Base-by-base conservation (phyloP, 164 flowering plant species). In the Stephania yunnanensis region DNA sequence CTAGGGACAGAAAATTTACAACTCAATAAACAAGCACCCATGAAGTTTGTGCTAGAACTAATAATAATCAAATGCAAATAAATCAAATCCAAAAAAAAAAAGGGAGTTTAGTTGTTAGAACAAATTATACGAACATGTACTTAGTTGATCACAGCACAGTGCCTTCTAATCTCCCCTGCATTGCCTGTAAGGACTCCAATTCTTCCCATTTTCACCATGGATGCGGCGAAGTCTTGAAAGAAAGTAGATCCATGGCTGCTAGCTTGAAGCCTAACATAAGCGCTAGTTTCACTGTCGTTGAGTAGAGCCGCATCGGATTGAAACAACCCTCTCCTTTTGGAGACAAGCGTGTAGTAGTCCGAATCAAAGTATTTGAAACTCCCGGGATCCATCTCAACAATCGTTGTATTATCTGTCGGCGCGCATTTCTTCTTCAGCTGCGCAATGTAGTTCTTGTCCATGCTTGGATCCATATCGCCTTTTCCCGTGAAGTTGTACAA, bases 401-500 rank as follows among this genome's bases (percentile, higher is more conserved):
- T 12, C 2, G 85, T 46, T 0, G 73, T 75, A 0, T 3, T 2
- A n/a, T 84, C 87, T 1, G 55, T 53, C 5, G 79, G 82, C 19
- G 36, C 71, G 74, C 95, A 90, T 64, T 82, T 84, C 11, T 0
- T 70, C 78, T 76, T 86, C 76, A 90, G 63, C 29, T 46, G 20
- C 0, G 73, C 71, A 0, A 80, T 66, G 74, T 89, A 90, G 61
- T 82, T 72, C 0, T 77, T 69, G 53, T 89, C 91, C 74, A 89
- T 3, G 0, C 77, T 20, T 0, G 90, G 91, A 74, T 91, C 91
- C 0, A 78, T 8, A 73, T 82, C 87, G 5, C 89, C 89, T 22
- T 73, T 83, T 10, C 93, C 93, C 1, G 92, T 88, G 87, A 88
- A 88, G 78, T 89, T 89, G 89, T 89, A 89, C 3, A 91, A 74